Base-by-base conservation (phyloP, 441 rosid species). In the Arabidopsis hybrid region DNA sequence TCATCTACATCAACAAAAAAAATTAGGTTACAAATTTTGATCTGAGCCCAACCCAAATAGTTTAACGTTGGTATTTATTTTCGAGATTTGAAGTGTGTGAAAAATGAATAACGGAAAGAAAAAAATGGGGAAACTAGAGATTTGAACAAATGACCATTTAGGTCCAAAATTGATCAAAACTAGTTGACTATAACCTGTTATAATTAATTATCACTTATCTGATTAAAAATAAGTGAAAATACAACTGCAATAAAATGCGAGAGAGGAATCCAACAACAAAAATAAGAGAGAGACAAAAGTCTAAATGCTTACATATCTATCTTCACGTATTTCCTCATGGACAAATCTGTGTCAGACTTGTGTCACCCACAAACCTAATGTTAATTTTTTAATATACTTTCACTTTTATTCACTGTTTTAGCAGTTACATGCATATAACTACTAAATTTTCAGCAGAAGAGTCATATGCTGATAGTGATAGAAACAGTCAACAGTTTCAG, bases 301-400 rank as follows among this genome's bases (percentile, higher is more conserved):
- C 46, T 62, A 38, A 38, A 61, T 50, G 76, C 26, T 21, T 21
- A 21, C 26, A 21, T 21, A 21, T 21, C 26, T 21, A 21, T 21
- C 26, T 21, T 21, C 26, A 21, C 26, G 26, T 21, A 21, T 21
- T 21, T 21, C 26, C 26, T 21, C 26, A 21, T 21, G 26, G 26
- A 21, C 26, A 21, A 21, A 21, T 21, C 26, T 21, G 26, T 21
- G 75, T 36, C 69, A 62, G 67, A 62, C 14, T 62, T n/a, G 53
- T 8, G 38, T 21, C 57, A 52, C 45, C 14, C 31, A 60, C 64
- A 60, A 10, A 13, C 16, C 38, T 72, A 62, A 4, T 62, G 49
- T 29, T 60, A 10, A 14, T 46, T 7, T 9, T 58, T 69, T 51
- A 21, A 59, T 10, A 17, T 10, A 38, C 18, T 17, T 59, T 59